Evolutionary conservation across 2,329 filamentous ascomycete species (phyloP).

Genomic region (Hypoxylon sp.): DNA sequence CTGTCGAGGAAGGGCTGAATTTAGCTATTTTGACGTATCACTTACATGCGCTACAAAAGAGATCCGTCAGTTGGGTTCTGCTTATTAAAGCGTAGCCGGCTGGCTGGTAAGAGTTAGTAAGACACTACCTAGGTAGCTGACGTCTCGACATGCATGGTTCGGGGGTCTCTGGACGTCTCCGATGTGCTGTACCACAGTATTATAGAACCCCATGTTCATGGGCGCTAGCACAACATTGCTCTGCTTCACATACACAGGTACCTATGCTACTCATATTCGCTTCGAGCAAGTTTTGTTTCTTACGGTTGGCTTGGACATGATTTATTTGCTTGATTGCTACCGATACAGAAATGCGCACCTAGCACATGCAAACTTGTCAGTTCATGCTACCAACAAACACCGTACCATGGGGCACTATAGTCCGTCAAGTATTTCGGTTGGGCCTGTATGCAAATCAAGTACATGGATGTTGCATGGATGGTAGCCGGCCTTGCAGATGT

Average conservation of each 20-base stretch:
- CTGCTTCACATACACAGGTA: neutral
- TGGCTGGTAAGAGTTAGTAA: constrained; percentile 1
- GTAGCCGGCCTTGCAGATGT: constrained; percentile 14
- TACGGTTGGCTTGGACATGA: constrained; percentile 1
- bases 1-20: constrained; percentile 4
- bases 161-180: constrained; percentile 12
- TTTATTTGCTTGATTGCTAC: constrained; percentile 1
- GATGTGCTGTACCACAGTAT: neutral
- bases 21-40: constrained; percentile 13
- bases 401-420: neutral
- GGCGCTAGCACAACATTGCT: constrained; percentile 2
- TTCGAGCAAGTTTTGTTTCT: neutral
- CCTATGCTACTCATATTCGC: neutral
- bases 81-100: constrained; percentile 5
- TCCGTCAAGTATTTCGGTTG: constrained; percentile 8
- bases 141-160: constrained; percentile 8
- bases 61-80: constrained; percentile 1
- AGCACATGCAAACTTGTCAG: neutral
- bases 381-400: neutral
- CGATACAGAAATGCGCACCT: neutral
- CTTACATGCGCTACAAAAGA: constrained; percentile 11
- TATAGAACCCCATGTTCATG: constrained; percentile 1
- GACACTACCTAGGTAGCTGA: constrained; percentile 2
- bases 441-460: constrained; percentile 11
- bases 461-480: constrained; percentile 17